A percentile compares a stretch with the other conserved stretches of the same genome.
Conservation (phyloP, 2,329 filamentous ascomycete species). For the Monosporascus cannonballus region DNA sequence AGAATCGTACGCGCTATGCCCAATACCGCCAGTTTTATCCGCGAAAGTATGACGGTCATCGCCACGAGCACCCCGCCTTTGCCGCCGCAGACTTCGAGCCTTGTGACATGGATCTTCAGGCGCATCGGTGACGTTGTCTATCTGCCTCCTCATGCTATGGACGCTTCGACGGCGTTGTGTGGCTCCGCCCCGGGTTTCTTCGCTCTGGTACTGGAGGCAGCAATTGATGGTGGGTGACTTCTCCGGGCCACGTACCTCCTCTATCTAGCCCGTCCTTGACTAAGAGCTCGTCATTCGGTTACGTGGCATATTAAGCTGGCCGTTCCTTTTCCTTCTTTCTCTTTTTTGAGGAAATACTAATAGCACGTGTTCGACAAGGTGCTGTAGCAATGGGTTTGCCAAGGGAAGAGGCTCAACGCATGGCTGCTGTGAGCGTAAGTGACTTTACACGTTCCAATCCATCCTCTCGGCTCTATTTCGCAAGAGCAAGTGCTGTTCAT, state of each 20-base stretch:
- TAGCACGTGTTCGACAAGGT: constrained; percentile 20
- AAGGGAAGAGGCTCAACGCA: constrained; percentile 63
- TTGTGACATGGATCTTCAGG: constrained; percentile 73
- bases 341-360: neutral
- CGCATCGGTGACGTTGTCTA: constrained; percentile 66
- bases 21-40: constrained; percentile 73
- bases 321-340: no score
- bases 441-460: neutral
- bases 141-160: constrained; percentile 62
- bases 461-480: neutral
- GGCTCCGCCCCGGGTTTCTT: constrained; percentile 74
- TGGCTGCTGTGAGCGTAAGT: constrained; percentile 63
- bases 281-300: no score
- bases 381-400: constrained; percentile 75
- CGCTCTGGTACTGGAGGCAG: constrained; percentile 66
- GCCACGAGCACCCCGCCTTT: constrained; percentile 55
- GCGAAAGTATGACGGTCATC: constrained; percentile 80
- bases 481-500: neutral
- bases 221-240: constrained; percentile 50
- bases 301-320: no score
- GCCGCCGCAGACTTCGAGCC: constrained; percentile 41
- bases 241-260: neutral
- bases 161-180: constrained; percentile 67
- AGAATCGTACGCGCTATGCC: constrained; percentile 75
- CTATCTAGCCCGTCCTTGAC: neutral